phyloP scores from a whole-genome alignment of 1,284 basidiomycete genomes.

The Grifola frondosa region DNA sequence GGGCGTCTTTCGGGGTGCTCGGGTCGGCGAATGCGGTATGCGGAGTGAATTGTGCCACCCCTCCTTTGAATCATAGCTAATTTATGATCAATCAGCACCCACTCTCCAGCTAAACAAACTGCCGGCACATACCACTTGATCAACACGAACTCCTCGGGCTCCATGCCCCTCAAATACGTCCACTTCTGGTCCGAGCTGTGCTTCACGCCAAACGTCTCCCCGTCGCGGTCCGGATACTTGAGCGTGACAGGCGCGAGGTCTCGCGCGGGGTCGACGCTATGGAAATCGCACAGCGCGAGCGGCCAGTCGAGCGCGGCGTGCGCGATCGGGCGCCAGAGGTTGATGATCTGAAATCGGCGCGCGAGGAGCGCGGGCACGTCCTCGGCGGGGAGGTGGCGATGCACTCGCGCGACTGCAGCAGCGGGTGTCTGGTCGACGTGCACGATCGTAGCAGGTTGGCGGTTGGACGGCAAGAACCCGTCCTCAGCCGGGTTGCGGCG shows the following conservation, averaged over 20 bases:
- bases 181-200: slow-evolving; percentile 53
- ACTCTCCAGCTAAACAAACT: background rate
- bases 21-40: slow-evolving; percentile 58
- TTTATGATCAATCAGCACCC: background rate
- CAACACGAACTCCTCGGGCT: slow-evolving; percentile 57
- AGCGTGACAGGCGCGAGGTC: slow-evolving; percentile 49
- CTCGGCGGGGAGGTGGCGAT: slow-evolving; percentile 44
- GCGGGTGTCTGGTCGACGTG: slow-evolving; percentile 53
- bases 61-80: slow-evolving; percentile 50
- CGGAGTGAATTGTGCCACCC: slow-evolving; percentile 52
- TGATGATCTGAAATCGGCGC: slow-evolving; percentile 59
- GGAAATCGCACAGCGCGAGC: slow-evolving; percentile 56
- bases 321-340: slow-evolving; percentile 63
- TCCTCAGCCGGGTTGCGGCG: slow-evolving; percentile 36
- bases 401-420: slow-evolving; percentile 46
- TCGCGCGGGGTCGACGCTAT: slow-evolving; percentile 43
- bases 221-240: slow-evolving; percentile 49
- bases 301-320: slow-evolving; percentile 53
- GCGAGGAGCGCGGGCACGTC: slow-evolving; percentile 42
- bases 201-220: slow-evolving; percentile 50
- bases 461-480: slow-evolving; percentile 37
- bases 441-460: slow-evolving; percentile 44
- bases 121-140: slow-evolving; percentile 58
- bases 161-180: slow-evolving; percentile 61
- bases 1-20: slow-evolving; percentile 47